A percentile compares a stretch with the other conserved stretches of the same genome.
These are phyloP conservation scores for Gossypium sturtianum DNA, from an alignment of 345 rosid genomes.

Conservation along the genomic window DNA sequence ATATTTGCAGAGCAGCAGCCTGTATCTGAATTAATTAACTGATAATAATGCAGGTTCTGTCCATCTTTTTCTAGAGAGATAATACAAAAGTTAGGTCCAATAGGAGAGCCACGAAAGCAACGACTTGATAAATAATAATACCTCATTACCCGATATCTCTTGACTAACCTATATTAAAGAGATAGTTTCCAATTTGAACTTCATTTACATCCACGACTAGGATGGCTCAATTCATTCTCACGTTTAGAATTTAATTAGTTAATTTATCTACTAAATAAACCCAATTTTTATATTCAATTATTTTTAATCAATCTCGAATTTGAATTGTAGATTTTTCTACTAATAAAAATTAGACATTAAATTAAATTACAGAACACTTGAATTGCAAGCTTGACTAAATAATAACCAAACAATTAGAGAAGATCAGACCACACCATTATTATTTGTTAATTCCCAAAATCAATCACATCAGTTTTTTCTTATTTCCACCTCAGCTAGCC, in stretches of 20 bases:
- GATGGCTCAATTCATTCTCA: not conserved
- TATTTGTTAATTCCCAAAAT: not conserved
- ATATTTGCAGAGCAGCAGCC: not conserved
- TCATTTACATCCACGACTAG: not conserved
- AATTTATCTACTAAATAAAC: too few relatives aligned
- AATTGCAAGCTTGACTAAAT: not conserved
- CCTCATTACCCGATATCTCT: not conserved
- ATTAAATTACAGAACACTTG: not conserved
- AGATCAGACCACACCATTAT: too few relatives aligned
- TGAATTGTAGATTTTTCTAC: not conserved
- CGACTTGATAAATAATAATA: not conserved
- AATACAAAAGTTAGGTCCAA: not conserved
- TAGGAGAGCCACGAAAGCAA: not conserved
- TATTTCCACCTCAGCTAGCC: not conserved
- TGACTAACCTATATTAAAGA: conserved; percentile 1
- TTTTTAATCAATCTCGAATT: not conserved
- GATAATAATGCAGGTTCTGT: not conserved
- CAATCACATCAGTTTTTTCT: not conserved
- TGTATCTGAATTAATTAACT: not conserved
- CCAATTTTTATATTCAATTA: too few relatives aligned
- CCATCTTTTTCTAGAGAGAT: not conserved
- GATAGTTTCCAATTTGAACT: not conserved
- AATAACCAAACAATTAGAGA: not conserved
- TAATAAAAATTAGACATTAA: too few relatives aligned
- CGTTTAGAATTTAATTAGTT: not conserved